phyloP scores from a whole-genome alignment of 805 yeast species.

The Nakazawaea pomicola region DNA sequence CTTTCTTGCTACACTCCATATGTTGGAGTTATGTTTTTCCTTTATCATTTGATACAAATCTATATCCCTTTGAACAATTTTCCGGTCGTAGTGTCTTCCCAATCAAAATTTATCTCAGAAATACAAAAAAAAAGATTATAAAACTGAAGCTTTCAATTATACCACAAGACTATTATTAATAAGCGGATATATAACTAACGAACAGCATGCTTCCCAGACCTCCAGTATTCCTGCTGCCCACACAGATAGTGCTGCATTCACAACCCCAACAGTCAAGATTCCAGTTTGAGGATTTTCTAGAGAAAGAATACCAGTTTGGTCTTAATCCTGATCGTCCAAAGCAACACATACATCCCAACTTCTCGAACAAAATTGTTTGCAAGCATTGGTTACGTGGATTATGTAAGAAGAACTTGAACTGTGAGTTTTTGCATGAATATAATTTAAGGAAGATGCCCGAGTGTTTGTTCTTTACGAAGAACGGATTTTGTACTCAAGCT shows the following conservation, averaged over 20 bases:
- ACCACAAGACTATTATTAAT: neutral
- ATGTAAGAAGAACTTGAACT: constrained; percentile 93
- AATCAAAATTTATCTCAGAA: neutral
- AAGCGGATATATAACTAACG: neutral
- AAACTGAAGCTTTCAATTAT: neutral
- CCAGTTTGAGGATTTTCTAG: constrained; percentile 78
- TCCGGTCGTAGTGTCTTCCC: too few species aligned
- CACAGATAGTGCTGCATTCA: constrained; percentile 3
- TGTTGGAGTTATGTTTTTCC: too few species aligned
- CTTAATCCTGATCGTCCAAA: constrained; percentile 86
- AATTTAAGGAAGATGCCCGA: constrained; percentile 95
- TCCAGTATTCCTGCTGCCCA: constrained; percentile 10
- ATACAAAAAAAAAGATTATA: neutral
- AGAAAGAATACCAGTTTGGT: constrained; percentile 76
- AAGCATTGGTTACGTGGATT: constrained; percentile 98
- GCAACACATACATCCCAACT: constrained; percentile 70
- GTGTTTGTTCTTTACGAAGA: constrained; percentile 79
- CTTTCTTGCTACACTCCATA: too few species aligned
- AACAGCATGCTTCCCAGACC: constrained; percentile 9
- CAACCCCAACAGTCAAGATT: constrained; percentile 15
- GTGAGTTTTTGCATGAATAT: constrained; percentile 95
- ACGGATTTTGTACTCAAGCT: constrained; percentile 83
- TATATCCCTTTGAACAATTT: too few species aligned
- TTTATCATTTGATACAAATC: too few species aligned
- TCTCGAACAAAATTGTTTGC: constrained; percentile 80